Evolutionary conservation across 2,329 filamentous ascomycete genomes (phyloP).

Genomic region (Allantophomopsis cytisporea): DNA sequence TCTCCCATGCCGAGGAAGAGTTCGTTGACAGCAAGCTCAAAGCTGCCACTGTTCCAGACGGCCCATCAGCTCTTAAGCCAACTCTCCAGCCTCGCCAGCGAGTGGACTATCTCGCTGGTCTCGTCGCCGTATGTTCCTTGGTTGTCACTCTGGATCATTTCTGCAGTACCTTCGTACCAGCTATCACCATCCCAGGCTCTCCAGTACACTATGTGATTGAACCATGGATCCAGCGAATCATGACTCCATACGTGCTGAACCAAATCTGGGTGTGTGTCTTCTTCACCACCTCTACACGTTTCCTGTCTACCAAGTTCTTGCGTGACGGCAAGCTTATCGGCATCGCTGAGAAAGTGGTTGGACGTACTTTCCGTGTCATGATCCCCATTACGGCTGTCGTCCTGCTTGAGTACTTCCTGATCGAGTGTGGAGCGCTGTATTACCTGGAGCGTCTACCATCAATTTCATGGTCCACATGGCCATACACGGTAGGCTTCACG

Average conservation of each 20-base stretch:
- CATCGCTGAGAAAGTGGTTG: slow-evolving; percentile 28
- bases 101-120: slow-evolving; percentile 30
- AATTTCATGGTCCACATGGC: slow-evolving; percentile 32
- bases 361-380: slow-evolving; percentile 28
- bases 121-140: slow-evolving; percentile 27
- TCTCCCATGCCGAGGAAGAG: slow-evolving; percentile 14
- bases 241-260: slow-evolving; percentile 28
- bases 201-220: slow-evolving; percentile 24
- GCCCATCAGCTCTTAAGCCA: not conserved
- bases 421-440: slow-evolving; percentile 26
- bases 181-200: slow-evolving; percentile 21
- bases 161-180: slow-evolving; percentile 26
- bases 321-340: slow-evolving; percentile 25
- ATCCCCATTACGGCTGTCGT: slow-evolving; percentile 28
- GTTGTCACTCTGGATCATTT: slow-evolving; percentile 31
- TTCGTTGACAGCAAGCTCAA: slow-evolving; percentile 9
- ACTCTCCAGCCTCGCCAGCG: slow-evolving; percentile 11
- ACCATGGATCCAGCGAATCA: slow-evolving; percentile 23
- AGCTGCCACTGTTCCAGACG: not conserved
- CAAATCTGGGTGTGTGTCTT: slow-evolving; percentile 33
- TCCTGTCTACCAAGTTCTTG: slow-evolving; percentile 26
- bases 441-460: slow-evolving; percentile 29
- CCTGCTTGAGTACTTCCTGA: slow-evolving; percentile 29
- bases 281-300: slow-evolving; percentile 31
- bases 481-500: slow-evolving; percentile 24